These are phyloP conservation scores for Globisporangium radiosum DNA, from an alignment of 352 stramenopile genomes.

Conservation along the genomic window DNA sequence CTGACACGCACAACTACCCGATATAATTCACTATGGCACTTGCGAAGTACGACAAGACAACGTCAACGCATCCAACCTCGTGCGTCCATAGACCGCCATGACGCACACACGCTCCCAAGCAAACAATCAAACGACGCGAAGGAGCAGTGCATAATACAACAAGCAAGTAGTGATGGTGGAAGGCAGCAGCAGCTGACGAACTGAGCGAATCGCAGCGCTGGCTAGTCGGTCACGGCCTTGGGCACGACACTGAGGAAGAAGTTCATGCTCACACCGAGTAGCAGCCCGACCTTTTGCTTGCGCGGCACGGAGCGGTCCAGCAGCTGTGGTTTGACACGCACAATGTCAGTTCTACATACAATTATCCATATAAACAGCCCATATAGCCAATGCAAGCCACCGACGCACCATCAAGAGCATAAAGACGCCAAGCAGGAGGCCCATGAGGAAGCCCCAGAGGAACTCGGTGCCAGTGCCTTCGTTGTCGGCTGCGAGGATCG, in stretches of 20 bases:
- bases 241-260: slow-evolving; percentile 87
- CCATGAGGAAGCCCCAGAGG: slow-evolving; percentile 86
- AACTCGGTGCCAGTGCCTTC: slow-evolving; percentile 87
- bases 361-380: no score
- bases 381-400: background rate
- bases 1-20: no score
- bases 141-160: slow-evolving; percentile 2
- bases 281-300: slow-evolving; percentile 81
- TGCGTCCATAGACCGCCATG: no score
- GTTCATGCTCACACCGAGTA: slow-evolving; percentile 86
- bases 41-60: no score
- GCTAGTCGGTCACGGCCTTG: slow-evolving; percentile 59
- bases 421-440: slow-evolving; percentile 82
- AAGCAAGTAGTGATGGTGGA: background rate
- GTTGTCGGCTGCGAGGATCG: slow-evolving; percentile 78
- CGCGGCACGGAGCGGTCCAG: slow-evolving; percentile 79
- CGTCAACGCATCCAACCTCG: no score
- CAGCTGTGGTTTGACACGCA: slow-evolving; percentile 27
- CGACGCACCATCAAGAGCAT: slow-evolving; percentile 81
- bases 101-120: no score
- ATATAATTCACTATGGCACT: no score
- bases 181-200: background rate
- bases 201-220: no score
- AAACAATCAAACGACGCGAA: no score
- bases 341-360: no score